Evolutionary conservation across 495 filamentous ascomycete species (phyloP), one percentile per base, ranked within the genome.

Genomic region (Evernia prunastri): DNA sequence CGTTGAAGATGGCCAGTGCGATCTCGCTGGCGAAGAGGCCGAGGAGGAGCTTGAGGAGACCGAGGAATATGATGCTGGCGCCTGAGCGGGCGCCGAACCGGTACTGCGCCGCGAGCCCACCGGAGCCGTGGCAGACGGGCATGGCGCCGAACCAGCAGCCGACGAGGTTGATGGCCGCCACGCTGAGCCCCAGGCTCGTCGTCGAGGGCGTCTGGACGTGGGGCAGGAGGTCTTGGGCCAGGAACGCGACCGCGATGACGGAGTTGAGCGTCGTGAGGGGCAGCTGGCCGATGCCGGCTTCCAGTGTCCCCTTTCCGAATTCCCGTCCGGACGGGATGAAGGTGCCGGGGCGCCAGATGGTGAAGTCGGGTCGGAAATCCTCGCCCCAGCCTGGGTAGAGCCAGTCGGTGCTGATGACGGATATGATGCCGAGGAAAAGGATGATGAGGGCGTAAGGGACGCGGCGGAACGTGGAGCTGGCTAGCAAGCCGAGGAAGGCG

Each of bases 91-190:
- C 92, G 4, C 93, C 93, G 67, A 96, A 97, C 4, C 90, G 84
- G 69, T 89, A 89, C 71, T 96, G 92, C 1, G 86, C 93, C 3
- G 93, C 93, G 1, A 97, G 77, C 0, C 93, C 93, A 3, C 93
- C 93, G 17, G 90, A 90, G 25, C 93, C 93, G 71, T 97, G 93
- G 69, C 93, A 97, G 3, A 96, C 88, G 8, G 93, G 93, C 93
- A 97, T 97, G 0, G 87, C 89, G 36, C 91, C 92, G 72, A 96
- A 94, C 88, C 89, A 93, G 74, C 88, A 91, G 10, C 89, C 87
- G 8, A 88, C 66, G 9, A 97, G 75, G 71, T 97, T 97, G 86
- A 96, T 94, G 6, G 74, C 67, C 0, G 85, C 84, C 11, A 97
- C 89, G 53, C 89, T 93, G 58, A 95, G 69, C 0, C 92, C 92